Evolutionary conservation across 2,329 filamentous ascomycete species (phyloP), one percentile per base, ranked within the genome.

Genomic region (Arachnopeziza araneosa): DNA sequence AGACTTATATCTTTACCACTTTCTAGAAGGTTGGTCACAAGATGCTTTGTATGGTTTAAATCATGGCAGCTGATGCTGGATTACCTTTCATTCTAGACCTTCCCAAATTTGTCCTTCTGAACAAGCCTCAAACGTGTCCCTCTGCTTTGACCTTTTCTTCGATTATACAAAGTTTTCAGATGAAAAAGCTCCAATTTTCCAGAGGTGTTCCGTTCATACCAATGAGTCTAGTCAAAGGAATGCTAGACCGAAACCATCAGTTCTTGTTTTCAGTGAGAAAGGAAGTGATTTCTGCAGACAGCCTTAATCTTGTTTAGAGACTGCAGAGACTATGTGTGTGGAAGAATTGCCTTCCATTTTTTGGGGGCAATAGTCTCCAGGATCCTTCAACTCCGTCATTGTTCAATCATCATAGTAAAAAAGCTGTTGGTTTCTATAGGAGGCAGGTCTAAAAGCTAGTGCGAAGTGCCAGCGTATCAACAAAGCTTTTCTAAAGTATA

Each of bases 211-310:
- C 12, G 17, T 44, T 44, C 36, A 44, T 44, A 4, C 17, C 12
- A 14, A 44, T 19, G 10, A 14, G 4, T 44, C 6, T 7, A 44
- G 17, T 44, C 17, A 17, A 44, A 44, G 17, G 36, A 44, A 44
- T 3, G 12, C 12, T 44, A 44, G 5, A 44, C 17, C 6, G 10
- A 14, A 44, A 44, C 6, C 17, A 44, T 14, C 17, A 44, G 10
- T 14, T 44, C 12, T 44, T 44, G 17, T 44, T 12, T 44, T 14
- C 5, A 14, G 17, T 19, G 17, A 19, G 36, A 44, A 44, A 44
- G 2, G 12, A 44, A 19, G 36, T 44, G 36, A 44, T 3, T 14
- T 14, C 60, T 66, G 64, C 62, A 58, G 64, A 62, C 62, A 62
- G 32, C 64, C 62, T 55, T 23, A 24, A 59, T 62, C 59, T 52